phyloP scores from a whole-genome alignment of 148 eudicot genomes.

The Chenopodium suecicum region DNA sequence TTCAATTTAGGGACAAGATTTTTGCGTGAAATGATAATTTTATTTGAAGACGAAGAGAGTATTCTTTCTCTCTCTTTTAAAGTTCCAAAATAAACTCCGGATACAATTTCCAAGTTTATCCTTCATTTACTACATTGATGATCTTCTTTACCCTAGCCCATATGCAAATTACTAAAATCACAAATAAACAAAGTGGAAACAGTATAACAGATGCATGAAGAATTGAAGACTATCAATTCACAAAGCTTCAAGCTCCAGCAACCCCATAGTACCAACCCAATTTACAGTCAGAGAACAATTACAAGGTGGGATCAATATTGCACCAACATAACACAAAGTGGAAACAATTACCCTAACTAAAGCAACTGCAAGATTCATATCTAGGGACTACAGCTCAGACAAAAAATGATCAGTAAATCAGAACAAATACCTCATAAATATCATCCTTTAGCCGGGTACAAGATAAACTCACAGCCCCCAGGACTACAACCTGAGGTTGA shows the following conservation, averaged over 20 bases:
- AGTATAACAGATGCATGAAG: neutral
- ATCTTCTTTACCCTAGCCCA: neutral
- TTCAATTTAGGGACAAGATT: too few relatives aligned
- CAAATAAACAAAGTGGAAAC: neutral
- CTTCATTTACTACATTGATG: neutral
- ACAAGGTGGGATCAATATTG: neutral
- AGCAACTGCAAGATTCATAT: neutral
- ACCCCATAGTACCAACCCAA: neutral
- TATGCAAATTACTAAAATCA: neutral
- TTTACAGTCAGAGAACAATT: neutral
- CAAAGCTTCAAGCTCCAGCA: neutral
- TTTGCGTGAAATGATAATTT: too few relatives aligned
- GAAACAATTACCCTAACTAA: neutral
- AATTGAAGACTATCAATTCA: neutral
- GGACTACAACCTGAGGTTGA: conserved; percentile 90
- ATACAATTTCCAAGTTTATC: neutral
- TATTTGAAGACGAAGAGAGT: too few relatives aligned
- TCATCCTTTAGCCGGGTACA: conserved; percentile 87
- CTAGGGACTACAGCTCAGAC: too few relatives aligned
- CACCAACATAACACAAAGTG: neutral
- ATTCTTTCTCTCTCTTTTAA: neutral
- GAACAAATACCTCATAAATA: conserved; percentile 72
- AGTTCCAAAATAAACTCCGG: neutral
- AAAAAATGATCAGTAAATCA: neutral
- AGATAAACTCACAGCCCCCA: conserved; percentile 86